Evolutionary conservation across 169 alveolate species (phyloP), one percentile per base, ranked within the genome.

Genomic region (Plasmodium gonderi): DNA sequence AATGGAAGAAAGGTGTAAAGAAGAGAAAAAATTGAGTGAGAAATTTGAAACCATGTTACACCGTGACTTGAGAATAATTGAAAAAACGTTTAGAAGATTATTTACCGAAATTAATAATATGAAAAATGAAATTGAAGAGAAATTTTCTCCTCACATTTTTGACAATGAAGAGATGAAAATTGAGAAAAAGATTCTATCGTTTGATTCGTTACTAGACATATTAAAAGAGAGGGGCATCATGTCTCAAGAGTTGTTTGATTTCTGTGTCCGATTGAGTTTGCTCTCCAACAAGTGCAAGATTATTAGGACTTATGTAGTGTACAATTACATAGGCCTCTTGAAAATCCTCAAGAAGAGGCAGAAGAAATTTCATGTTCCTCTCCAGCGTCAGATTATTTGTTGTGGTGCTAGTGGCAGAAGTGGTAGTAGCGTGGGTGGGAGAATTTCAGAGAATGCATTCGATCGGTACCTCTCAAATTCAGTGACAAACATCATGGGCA

Each of bases 161-260:
- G 23, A 69, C 79, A 69, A 29, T 76, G 91, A 81, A 23, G 69
- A 67, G 26, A 67, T 67, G 38, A 81, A 67, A 42, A 72, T 67
- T n/a, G 23, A 40, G 8, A 68, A 81, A 81, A 68, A 44, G 29
- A 40, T 40, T 29, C 29, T 74, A 1, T 72, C 83, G 20, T 83
- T 83, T 72, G 92, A 83, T 51, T 29, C 14, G 29, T 60, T 83
- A 49, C 64, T 83, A 60, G 64, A 83, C 47, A 49, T 83, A 40
- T 47, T 83, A n/a, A 83, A 83, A 76, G 83, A 69, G 12, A 60
- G 60, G 47, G 65, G 82, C 14, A 64, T 72, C 42, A 72, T 85
- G 47, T 85, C 79, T 11, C 23, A 54, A 77, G 92, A 85, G 38
- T 36, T 85, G 33, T 77, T 85, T 51, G 76, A 85, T n/a, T 85